phyloP scores from a whole-genome alignment of 805 yeast species.

The Metschnikowia anglica region DNA sequence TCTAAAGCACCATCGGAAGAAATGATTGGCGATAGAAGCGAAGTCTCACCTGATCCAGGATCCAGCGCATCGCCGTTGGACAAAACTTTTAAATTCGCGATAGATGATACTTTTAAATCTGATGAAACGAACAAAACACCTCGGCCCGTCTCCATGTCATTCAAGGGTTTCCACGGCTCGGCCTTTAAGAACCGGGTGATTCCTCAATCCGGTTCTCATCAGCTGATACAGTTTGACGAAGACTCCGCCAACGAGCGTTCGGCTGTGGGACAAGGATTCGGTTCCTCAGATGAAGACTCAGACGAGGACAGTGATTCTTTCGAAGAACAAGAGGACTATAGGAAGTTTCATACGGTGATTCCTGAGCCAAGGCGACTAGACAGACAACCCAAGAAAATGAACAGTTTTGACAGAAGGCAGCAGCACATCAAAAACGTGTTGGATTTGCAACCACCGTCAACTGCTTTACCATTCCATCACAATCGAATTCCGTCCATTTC shows the following conservation, averaged over 20 bases:
- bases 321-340: constrained; percentile 1
- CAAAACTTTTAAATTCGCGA: constrained; percentile 15
- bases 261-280: constrained; percentile 43
- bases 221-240: constrained; percentile 39
- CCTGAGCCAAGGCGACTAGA: not conserved
- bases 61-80: constrained; percentile 14
- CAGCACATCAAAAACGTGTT: constrained; percentile 16
- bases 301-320: constrained; percentile 10
- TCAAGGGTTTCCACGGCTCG: constrained; percentile 63
- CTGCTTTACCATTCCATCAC: constrained; percentile 28
- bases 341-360: not conserved
- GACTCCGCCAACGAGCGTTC: constrained; percentile 26
- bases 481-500: constrained; percentile 33
- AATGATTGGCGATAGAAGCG: not conserved
- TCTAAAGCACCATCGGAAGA: constrained; percentile 1
- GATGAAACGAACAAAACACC: constrained; percentile 4
- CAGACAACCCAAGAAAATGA: constrained; percentile 6
- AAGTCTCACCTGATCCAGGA: constrained; percentile 5
- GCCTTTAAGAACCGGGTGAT: constrained; percentile 31
- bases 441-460: constrained; percentile 20
- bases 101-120: constrained; percentile 4
- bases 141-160: constrained; percentile 52
- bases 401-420: constrained; percentile 14
- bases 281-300: constrained; percentile 27
- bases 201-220: constrained; percentile 37